Evolutionary conservation across 805 yeast species (phyloP).

Genomic region (Candida yuanshanica): DNA sequence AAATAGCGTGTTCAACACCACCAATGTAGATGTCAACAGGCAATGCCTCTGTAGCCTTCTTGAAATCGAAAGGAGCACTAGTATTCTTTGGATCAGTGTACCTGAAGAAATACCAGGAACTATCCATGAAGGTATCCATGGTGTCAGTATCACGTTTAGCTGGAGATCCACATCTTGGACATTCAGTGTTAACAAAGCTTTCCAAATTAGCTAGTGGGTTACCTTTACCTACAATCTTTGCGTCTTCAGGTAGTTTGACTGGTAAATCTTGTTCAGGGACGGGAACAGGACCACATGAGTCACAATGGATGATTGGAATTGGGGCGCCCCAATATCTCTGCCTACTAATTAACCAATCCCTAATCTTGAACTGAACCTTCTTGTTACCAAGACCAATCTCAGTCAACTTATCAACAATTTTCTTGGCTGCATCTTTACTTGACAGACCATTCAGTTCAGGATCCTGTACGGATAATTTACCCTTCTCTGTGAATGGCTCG

Average conservation of each 20-base stretch:
- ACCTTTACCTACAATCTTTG: slow-evolving; percentile 42
- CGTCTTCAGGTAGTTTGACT: slow-evolving; percentile 63
- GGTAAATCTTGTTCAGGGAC: slow-evolving; percentile 89
- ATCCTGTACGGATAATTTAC: slow-evolving; percentile 42
- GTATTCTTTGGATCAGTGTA: slow-evolving; percentile 69
- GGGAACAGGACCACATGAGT: slow-evolving; percentile 80
- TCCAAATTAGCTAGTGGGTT: slow-evolving; percentile 66
- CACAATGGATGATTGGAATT: slow-evolving; percentile 89
- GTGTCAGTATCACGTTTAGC: slow-evolving; percentile 94
- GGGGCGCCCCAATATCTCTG: slow-evolving; percentile 99
- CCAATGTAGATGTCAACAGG: slow-evolving; percentile 93
- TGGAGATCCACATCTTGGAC: slow-evolving; percentile 73
- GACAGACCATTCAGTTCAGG: slow-evolving; percentile 48
- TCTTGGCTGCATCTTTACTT: slow-evolving; percentile 43
- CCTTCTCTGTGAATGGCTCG: slow-evolving; percentile 37
- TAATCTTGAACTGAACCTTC: slow-evolving; percentile 53
- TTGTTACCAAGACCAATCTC: slow-evolving; percentile 36
- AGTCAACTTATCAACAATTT: slow-evolving; percentile 39
- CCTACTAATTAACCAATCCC: slow-evolving; percentile 94
- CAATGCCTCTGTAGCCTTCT: slow-evolving; percentile 45
- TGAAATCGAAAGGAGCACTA: slow-evolving; percentile 44
- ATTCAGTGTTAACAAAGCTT: slow-evolving; percentile 64
- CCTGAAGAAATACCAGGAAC: slow-evolving; percentile 93
- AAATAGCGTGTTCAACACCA: slow-evolving; percentile 94
- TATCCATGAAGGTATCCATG: slow-evolving; percentile 98